Evolutionary conservation across 768 basidiomycete species (phyloP).

Genomic region (Leucogyrophana mollusca): DNA sequence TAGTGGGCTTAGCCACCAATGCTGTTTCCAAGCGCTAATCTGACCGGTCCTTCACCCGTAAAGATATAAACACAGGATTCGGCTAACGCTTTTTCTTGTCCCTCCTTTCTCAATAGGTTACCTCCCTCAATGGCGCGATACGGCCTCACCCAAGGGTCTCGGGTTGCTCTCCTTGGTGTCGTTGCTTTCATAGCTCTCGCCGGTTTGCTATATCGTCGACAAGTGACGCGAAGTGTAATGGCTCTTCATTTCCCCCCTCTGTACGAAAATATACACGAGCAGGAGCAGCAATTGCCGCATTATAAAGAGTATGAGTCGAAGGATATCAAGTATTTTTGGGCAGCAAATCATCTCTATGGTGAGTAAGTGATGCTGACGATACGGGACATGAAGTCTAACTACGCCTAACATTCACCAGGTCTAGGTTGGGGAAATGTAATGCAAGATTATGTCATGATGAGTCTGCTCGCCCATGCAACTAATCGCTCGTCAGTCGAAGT

Average conservation of each 20-base stretch:
- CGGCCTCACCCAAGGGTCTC: no score
- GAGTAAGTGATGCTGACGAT: slow-evolving; percentile 9
- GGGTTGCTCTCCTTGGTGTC: neutral
- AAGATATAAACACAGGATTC: no score
- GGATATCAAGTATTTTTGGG: slow-evolving; percentile 41
- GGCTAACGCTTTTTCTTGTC: no score
- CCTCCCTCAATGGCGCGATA: no score
- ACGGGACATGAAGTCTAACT: neutral
- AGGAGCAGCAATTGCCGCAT: slow-evolving; percentile 41
- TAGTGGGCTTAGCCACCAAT: no score
- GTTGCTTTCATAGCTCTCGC: neutral
- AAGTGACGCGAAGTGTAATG: neutral
- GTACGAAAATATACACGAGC: slow-evolving; percentile 35
- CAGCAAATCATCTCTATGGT: slow-evolving; percentile 47
- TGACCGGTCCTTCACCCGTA: no score
- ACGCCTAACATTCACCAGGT: slow-evolving; percentile 16
- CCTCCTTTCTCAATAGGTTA: no score
- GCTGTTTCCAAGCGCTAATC: no score
- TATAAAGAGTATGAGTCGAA: slow-evolving; percentile 32
- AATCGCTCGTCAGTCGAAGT: slow-evolving; percentile 31
- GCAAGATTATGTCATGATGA: slow-evolving; percentile 38
- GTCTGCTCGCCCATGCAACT: slow-evolving; percentile 31
- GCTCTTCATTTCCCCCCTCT: slow-evolving; percentile 34
- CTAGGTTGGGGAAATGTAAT: slow-evolving; percentile 41
- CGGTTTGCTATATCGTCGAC: neutral